Base-by-base conservation (phyloP, 2,329 filamentous ascomycete species). In the Aspergillus tanneri region DNA sequence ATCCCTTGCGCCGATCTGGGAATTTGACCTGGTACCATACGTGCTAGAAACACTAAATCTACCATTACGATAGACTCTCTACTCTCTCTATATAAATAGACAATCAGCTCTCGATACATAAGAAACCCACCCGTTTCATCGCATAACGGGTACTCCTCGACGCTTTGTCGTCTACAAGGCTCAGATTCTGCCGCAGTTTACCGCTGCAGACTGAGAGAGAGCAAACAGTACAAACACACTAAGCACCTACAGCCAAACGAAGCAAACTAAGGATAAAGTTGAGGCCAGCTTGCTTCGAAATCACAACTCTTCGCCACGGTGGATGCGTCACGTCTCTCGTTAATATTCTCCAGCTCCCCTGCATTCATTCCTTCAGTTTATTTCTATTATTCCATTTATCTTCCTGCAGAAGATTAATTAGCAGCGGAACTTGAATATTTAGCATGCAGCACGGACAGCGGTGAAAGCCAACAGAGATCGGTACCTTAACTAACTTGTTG, bases 221-320 rank as follows among this genome's bases (percentile, higher is more conserved):
- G n/a, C n/a, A n/a, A n/a, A n/a, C n/a, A n/a, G n/a, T n/a, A n/a
- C n/a, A n/a, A n/a, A n/a, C n/a, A n/a, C n/a, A n/a, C n/a, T n/a
- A n/a, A n/a, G n/a, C n/a, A n/a, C n/a, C n/a, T n/a, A n/a, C 24
- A 25, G 24, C 24, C 6, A 25, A 25, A 25, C 24, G 24, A 6
- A 12, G 28, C 28, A 14, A 32, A n/a, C n/a, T 28, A 28, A 28
- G 25, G 25, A 19, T 37, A 19, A 37, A 22, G 34, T 50, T 53
- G 48, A 64, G 62, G 62, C 60, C 62, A 64, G 59, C 56, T 64
- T 60, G 58, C 54, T 53, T 55, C 46, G 24, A 43, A 11, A 14
- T 27, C 27, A 23, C 38, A 25, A 24, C 27, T 21, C 19, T 43
- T 49, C 47, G 34, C 47, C 45, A 49, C 43, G 30, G 48, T 50